Base-by-base conservation (phyloP, 768 basidiomycete species). In the Paxillus involutus region DNA sequence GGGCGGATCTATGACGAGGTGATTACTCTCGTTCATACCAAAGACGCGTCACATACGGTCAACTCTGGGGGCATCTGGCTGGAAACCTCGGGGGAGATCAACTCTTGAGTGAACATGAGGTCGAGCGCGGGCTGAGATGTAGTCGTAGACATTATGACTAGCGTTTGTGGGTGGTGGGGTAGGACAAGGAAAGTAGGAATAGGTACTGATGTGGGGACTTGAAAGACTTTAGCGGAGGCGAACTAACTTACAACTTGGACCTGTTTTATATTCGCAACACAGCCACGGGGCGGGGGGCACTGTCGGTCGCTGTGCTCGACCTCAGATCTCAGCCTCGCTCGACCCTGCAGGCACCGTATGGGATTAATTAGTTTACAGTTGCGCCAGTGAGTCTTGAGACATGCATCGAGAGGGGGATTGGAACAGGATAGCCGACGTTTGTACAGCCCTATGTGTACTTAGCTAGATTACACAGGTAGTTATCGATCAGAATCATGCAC, bases 1-100 rank as follows among this genome's bases (percentile, higher is more conserved):
- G 97, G 97, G 46, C 97, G 93, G 21, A 98, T 83, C 95, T 97
- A 49, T 12, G 37, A 42, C n/a, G 32, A 30, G 13, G 29, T 21
- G 7, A 44, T 40, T 29, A 39, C 40, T 39, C 43, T n/a, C 2
- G 13, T 35, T 43, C 30, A 3, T 21, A 29, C 16, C 12, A 47
- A 24, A 10, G n/a, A 4, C 6, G 29, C 21, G 12, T 32, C 30
- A 55, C 60, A 32, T 10, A 63, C 57, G 24, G 54, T 58, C 47
- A 63, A 73, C 80, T 57, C 87, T 8, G 77, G 56, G 37, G 84
- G 86, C 4, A 95, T 72, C 52, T 78, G 77, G 3, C 73, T 71
- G 51, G 76, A 77, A 59, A 94, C 81, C 29, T 86, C 80, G 1
- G 64, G 56, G 0, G 92, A 85, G 61, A 96, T 88, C 69, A 89